Evolutionary conservation across 2,329 filamentous ascomycete genomes (phyloP).

Genomic region (Rhexocercosporidium sp.): DNA sequence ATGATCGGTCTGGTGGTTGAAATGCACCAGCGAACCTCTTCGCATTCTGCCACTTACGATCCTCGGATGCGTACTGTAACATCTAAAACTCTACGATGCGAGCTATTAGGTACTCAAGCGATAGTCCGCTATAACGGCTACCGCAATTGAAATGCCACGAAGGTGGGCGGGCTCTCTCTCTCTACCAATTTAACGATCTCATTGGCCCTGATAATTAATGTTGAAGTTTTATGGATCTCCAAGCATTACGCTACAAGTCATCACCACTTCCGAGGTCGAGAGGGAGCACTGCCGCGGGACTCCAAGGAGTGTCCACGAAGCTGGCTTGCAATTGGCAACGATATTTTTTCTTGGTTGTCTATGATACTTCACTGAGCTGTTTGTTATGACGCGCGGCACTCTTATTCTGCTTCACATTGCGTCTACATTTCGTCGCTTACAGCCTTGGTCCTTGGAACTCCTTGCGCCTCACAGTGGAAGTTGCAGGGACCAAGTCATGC

Average conservation of each 20-base stretch:
- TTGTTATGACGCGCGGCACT: conserved; percentile 1
- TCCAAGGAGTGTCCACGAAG: conserved; percentile 1
- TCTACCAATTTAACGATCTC: neutral
- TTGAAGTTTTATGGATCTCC: neutral
- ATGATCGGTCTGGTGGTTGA: neutral
- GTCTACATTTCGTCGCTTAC: neutral
- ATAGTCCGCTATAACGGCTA: neutral
- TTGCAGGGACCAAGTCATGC: conserved; percentile 6
- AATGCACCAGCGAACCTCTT: neutral
- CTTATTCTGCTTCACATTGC: neutral
- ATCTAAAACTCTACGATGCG: neutral
- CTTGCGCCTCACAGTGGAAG: neutral
- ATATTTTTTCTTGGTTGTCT: neutral
- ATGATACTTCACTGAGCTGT: neutral
- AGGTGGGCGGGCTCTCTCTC: neutral
- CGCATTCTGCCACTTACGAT: neutral
- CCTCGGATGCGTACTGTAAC: too few relatives aligned
- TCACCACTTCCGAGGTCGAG: neutral
- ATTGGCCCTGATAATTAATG: neutral
- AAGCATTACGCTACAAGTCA: neutral
- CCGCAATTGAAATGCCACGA: neutral
- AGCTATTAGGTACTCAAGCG: neutral
- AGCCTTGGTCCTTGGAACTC: neutral
- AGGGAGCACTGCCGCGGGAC: neutral
- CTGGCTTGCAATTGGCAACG: neutral